Percentiles rank a stretch among this genome's conserved stretches.
phyloP scores from a whole-genome alignment of 192 early-diverging fungal genomes.

The Mortierella claussenii region DNA sequence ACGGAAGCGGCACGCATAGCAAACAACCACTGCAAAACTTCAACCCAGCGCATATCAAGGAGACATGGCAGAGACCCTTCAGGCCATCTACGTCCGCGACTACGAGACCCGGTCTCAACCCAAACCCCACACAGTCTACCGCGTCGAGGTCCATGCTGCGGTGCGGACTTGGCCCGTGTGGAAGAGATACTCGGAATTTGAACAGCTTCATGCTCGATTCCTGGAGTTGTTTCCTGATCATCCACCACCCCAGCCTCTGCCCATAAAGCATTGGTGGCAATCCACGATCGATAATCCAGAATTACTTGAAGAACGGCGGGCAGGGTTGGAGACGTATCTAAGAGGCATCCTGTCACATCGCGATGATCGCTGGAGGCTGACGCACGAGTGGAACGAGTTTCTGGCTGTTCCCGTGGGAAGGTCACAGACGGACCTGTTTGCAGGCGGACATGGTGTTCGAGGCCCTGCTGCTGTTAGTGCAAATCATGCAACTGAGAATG shows the following conservation, averaged over 20 bases:
- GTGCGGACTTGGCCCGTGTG: constrained; percentile 89
- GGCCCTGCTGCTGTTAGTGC: constrained; percentile 4
- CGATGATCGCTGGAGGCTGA: constrained; percentile 83
- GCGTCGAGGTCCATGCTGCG: constrained; percentile 78
- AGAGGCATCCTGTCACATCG: constrained; percentile 72
- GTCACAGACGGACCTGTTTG: constrained; percentile 41
- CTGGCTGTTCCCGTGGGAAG: constrained; percentile 71
- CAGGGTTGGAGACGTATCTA: constrained; percentile 83
- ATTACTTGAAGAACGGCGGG: constrained; percentile 77
- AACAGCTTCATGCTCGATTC: constrained; percentile 72
- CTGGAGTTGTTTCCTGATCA: constrained; percentile 71
- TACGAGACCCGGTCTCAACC: constrained; percentile 62
- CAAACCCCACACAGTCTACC: constrained; percentile 78
- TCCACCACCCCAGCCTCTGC: constrained; percentile 70
- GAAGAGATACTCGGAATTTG: constrained; percentile 89
- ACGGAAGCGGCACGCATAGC: too few relatives aligned
- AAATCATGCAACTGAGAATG: constrained; percentile 18
- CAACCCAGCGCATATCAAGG: too few relatives aligned
- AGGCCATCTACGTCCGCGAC: constrained; percentile 65
- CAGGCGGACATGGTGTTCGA: constrained; percentile 2
- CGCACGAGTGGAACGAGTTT: constrained; percentile 80
- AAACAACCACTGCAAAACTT: too few relatives aligned
- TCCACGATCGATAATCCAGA: constrained; percentile 67
- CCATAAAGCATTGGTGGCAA: constrained; percentile 78
- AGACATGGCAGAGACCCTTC: constrained; percentile 66